Percentiles rank a stretch among this genome's conserved stretches.
phyloP scores from a whole-genome alignment of 208 protist genomes.

The Trypanosoma lewisi region DNA sequence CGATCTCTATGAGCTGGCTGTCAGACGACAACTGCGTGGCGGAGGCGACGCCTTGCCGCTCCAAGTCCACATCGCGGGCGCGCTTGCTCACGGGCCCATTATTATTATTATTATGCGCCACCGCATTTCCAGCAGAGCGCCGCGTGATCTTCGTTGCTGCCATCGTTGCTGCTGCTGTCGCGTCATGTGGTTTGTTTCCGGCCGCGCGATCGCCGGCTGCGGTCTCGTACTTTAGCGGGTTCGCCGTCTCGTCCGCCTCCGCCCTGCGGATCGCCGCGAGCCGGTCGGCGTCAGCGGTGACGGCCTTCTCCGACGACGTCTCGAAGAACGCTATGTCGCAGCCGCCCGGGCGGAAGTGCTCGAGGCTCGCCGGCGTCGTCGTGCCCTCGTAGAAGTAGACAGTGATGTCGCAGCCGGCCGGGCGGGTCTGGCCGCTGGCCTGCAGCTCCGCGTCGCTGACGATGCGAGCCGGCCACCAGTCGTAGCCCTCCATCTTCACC shows the following conservation, averaged over 20 bases:
- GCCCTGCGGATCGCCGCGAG: slow-evolving; percentile 58
- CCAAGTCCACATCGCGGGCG: slow-evolving; percentile 17
- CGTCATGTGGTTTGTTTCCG: slow-evolving; percentile 2
- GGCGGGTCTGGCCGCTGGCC: slow-evolving; percentile 18
- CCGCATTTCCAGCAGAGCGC: slow-evolving; percentile 7
- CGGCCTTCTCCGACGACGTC: slow-evolving; percentile 82
- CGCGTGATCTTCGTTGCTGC: slow-evolving; percentile 6
- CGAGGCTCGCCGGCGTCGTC: slow-evolving; percentile 39
- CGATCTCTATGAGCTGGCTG: slow-evolving; percentile 41
- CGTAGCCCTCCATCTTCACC: slow-evolving; percentile 72
- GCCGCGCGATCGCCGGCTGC: slow-evolving; percentile 5
- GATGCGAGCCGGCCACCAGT: slow-evolving; percentile 84
- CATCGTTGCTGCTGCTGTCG: not conserved
- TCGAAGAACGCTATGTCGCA: slow-evolving; percentile 77
- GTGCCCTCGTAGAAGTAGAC: slow-evolving; percentile 72
- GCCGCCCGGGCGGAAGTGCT: slow-evolving; percentile 42
- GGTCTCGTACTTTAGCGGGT: slow-evolving; percentile 56
- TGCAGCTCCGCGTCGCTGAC: slow-evolving; percentile 44
- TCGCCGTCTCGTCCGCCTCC: slow-evolving; percentile 51
- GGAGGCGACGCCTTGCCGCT: not conserved
- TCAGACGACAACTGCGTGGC: slow-evolving; percentile 21
- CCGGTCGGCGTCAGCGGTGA: slow-evolving; percentile 61
- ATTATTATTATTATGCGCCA: slow-evolving; percentile 15
- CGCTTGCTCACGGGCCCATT: slow-evolving; percentile 28
- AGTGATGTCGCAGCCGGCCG: slow-evolving; percentile 42